These are phyloP conservation scores for Alliaria petiolata DNA, from an alignment of 345 rosid genomes.

Conservation along the genomic window DNA sequence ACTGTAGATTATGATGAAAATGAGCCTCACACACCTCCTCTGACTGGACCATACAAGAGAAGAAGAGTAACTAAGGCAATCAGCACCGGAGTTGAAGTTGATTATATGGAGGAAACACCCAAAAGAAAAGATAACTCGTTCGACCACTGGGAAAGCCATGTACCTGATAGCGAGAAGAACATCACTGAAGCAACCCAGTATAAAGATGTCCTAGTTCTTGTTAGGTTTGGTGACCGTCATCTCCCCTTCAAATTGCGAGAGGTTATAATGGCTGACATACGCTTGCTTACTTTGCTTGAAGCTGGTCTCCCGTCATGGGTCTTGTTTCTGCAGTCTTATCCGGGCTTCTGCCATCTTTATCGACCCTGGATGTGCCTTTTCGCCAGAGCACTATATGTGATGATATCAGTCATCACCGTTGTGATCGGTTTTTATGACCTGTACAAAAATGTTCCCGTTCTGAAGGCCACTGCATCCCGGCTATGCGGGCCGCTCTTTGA, in stretches of 20 bases:
- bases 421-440: conserved; percentile 91
- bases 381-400: conserved; percentile 81
- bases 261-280: conserved; percentile 67
- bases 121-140: conserved; percentile 41
- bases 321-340: conserved; percentile 94
- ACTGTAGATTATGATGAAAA: conserved; percentile 25
- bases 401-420: conserved; percentile 72
- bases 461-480: conserved; percentile 83
- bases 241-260: conserved; percentile 78
- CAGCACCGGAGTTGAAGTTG: conserved; percentile 50
- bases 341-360: conserved; percentile 83
- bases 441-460: conserved; percentile 96
- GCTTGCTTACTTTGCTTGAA: conserved; percentile 83
- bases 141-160: conserved; percentile 29
- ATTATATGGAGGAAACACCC: conserved; percentile 61
- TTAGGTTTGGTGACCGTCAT: conserved; percentile 71
- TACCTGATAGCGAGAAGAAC: conserved; percentile 43
- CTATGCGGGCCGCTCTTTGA: conserved; percentile 88
- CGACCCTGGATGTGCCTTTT: conserved; percentile 99
- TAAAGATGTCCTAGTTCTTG: conserved; percentile 65
- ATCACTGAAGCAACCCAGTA: conserved; percentile 53
- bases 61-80: conserved; percentile 53
- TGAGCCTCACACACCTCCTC: conserved; percentile 71
- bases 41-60: conserved; percentile 69
- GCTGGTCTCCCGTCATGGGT: conserved; percentile 99